These are phyloP conservation scores for Mycena vitilis DNA, from an alignment of 768 basidiomycete genomes.

Conservation along the genomic window DNA sequence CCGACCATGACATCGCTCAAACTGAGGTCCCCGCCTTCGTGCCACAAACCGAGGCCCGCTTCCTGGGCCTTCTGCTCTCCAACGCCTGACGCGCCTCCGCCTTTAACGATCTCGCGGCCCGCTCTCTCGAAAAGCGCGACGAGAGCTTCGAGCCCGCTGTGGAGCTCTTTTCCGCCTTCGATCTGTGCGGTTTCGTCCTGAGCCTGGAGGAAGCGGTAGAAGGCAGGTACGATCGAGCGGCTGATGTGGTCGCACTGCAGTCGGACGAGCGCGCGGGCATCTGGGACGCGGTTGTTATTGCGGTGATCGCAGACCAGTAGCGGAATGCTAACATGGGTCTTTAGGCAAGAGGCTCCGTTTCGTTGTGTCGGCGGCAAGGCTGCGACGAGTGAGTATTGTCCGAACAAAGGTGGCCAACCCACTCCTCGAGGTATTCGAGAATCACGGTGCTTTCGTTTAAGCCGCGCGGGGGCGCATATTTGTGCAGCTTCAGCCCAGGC, in stretches of 20 bases:
- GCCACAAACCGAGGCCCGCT: slow-evolving; percentile 69
- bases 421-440: slow-evolving; percentile 85
- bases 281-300: slow-evolving; percentile 47
- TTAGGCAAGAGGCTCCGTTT: slow-evolving; percentile 67
- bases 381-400: slow-evolving; percentile 37
- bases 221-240: slow-evolving; percentile 73
- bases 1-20: slow-evolving; percentile 76
- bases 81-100: slow-evolving; percentile 53
- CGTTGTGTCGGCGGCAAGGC: slow-evolving; percentile 62
- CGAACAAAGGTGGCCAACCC: slow-evolving; percentile 36
- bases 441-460: slow-evolving; percentile 87
- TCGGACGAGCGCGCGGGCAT: slow-evolving; percentile 74
- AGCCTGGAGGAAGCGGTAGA: slow-evolving; percentile 81
- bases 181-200: slow-evolving; percentile 68
- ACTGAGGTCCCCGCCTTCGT: slow-evolving; percentile 65
- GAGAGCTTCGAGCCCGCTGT: slow-evolving; percentile 61
- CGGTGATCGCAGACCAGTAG: not conserved
- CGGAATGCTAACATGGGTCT: slow-evolving; percentile 65
- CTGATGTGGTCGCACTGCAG: slow-evolving; percentile 78
- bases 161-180: slow-evolving; percentile 64
- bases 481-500: slow-evolving; percentile 71
- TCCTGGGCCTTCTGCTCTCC: slow-evolving; percentile 52
- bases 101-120: slow-evolving; percentile 55
- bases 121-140: slow-evolving; percentile 68
- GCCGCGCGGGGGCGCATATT: slow-evolving; percentile 65